Evolutionary conservation across 805 yeast species (phyloP), one percentile per base, ranked within the genome.

Genomic region (Kuraishia capsulata): DNA sequence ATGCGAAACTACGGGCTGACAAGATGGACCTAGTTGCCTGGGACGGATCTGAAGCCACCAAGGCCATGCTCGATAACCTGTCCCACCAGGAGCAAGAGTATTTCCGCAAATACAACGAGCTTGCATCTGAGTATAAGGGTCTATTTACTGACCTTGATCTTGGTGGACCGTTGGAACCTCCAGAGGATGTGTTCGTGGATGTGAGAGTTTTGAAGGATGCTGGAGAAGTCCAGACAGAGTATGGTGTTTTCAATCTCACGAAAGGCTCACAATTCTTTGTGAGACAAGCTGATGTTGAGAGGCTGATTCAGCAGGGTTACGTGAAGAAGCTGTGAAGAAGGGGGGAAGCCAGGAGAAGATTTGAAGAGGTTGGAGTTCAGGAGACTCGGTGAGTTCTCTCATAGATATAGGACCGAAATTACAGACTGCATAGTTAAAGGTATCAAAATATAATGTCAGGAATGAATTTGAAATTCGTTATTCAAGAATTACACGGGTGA

Each of bases 171-270:
- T 53, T 92, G 47, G 84, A 74, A 18, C 98, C 98, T 0, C 97
- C 98, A 1, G 74, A 73, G 28, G 94, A 87, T 47, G 83, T 92
- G 21, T 92, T 90, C 49, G 84, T 90, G 8, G 98, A 90, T 52
- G 97, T 92, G 4, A 65, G 98, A 41, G 97, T 90, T 5, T 60
- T 90, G 37, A 83, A 83, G 54, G 95, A 90, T 51, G 97, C 95
- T 0, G 98, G 98, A 2, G 97, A 92, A 54, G 87, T 90, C 26
- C 96, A 89, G 53, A 92, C 98, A 0, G 98, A 90, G 56, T 90
- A 90, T 50, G 98, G 97, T 18, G 96, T 87, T 3, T 88, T 92
- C 62, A 89, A 89, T 50, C 63, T 92, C 46, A 85, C 94, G 3
- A 90, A 89, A 52, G 90, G 90, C 56, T 84, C 96, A 3, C 97